These are phyloP conservation scores for Teratosphaeria gauchensis DNA, from an alignment of 2,329 filamentous ascomycete genomes.

Conservation along the genomic window DNA sequence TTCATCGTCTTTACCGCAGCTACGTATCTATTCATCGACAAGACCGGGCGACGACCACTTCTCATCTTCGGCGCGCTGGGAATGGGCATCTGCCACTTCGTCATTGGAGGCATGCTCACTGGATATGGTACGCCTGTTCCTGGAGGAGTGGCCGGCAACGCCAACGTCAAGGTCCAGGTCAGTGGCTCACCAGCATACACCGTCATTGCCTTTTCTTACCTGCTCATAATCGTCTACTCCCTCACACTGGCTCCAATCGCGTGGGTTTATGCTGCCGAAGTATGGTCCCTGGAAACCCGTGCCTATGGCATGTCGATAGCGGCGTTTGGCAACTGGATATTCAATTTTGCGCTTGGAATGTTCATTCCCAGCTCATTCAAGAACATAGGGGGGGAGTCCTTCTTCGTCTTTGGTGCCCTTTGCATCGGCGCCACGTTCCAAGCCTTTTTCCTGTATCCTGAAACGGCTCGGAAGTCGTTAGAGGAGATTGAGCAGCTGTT, in stretches of 20 bases:
- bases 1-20: conserved; percentile 33
- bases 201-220: conserved; percentile 56
- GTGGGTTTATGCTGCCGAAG: conserved; percentile 58
- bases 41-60: conserved; percentile 30
- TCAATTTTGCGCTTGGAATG: conserved; percentile 3
- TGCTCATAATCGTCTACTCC: conserved; percentile 54
- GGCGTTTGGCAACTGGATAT: conserved; percentile 41
- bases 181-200: conserved; percentile 46
- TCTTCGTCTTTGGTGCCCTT: conserved; percentile 41
- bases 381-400: conserved; percentile 48
- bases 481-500: conserved; percentile 34
- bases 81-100: conserved; percentile 38
- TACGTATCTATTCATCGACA: conserved; percentile 35
- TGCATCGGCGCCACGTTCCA: conserved; percentile 38
- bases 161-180: conserved; percentile 47
- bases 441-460: conserved; percentile 36
- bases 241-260: conserved; percentile 54
- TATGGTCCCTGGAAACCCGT: conserved; percentile 52
- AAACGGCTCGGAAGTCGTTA: conserved; percentile 30
- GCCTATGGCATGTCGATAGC: conserved; percentile 51
- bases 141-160: conserved; percentile 35
- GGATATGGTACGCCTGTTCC: conserved; percentile 34
- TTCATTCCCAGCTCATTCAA: conserved; percentile 43
- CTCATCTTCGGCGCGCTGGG: conserved; percentile 34
- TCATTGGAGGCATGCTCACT: conserved; percentile 37